These are phyloP conservation scores for Smittium mucronatum DNA, from an alignment of 371 early-diverging fungal species.

Conservation along the genomic window DNA sequence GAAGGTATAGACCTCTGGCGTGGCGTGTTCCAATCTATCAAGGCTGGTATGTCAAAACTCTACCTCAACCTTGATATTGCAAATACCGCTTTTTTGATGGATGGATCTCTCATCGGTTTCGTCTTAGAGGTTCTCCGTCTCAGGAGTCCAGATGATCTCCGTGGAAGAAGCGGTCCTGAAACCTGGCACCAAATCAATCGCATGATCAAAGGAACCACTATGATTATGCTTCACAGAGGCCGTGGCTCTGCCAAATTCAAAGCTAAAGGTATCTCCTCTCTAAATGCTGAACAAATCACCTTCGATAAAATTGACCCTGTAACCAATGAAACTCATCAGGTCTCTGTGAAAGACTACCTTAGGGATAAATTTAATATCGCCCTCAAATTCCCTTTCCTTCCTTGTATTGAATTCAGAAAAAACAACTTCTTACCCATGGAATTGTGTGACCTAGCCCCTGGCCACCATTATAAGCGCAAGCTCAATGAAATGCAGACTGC, in stretches of 20 bases:
- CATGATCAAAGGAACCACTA: conserved; percentile 43
- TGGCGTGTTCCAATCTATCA: conserved; percentile 75
- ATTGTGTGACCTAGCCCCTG: conserved; percentile 63
- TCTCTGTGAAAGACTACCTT: conserved; percentile 66
- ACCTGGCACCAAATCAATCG: neutral
- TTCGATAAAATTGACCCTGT: conserved; percentile 39
- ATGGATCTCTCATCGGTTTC: conserved; percentile 13
- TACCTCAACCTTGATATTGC: conserved; percentile 74
- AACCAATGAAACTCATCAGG: conserved; percentile 23
- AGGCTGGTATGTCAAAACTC: conserved; percentile 53
- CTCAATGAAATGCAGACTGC: conserved; percentile 63
- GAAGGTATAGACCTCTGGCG: conserved; percentile 84
- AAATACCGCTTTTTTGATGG: conserved; percentile 69
- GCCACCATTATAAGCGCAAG: conserved; percentile 47
- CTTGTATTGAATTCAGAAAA: conserved; percentile 57
- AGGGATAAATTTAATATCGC: conserved; percentile 43
- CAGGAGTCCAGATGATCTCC: conserved; percentile 38
- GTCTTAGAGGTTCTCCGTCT: conserved; percentile 29
- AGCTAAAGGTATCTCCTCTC: conserved; percentile 46
- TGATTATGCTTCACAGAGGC: neutral
- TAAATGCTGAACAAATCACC: conserved; percentile 46
- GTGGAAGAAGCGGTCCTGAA: neutral
- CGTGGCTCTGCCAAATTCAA: conserved; percentile 51
- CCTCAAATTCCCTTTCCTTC: conserved; percentile 61
- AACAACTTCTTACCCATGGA: conserved; percentile 68